Evolutionary conservation across 352 stramenopile genomes (phyloP).

Genomic region (Phytophthora parvispora): DNA sequence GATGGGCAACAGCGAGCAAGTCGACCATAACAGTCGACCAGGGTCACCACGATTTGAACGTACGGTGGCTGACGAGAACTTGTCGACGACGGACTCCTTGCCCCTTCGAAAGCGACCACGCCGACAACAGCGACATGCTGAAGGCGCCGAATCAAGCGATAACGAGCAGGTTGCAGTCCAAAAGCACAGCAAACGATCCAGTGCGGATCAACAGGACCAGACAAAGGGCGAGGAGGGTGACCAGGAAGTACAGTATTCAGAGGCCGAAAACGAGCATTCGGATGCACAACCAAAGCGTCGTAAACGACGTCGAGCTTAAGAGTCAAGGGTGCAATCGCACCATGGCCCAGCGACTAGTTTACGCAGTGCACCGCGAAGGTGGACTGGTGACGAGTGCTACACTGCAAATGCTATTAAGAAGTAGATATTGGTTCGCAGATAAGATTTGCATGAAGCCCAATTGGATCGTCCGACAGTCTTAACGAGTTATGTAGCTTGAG

Average conservation of each 20-base stretch:
- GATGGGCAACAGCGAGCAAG: constrained; percentile 3
- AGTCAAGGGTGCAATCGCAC: neutral
- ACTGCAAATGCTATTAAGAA: constrained; percentile 19
- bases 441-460: constrained; percentile 9
- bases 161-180: neutral
- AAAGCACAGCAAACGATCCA: neutral
- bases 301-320: constrained; percentile 36
- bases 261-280: constrained; percentile 24
- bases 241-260: constrained; percentile 4
- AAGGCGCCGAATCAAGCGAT: constrained; percentile 8
- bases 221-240: constrained; percentile 16
- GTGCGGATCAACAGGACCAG: constrained; percentile 14
- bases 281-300: constrained; percentile 42
- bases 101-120: constrained; percentile 22
- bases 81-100: neutral
- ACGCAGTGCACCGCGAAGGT: neutral
- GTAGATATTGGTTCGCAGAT: constrained; percentile 21
- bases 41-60: constrained; percentile 21
- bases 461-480: neutral
- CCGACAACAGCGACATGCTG: constrained; percentile 4
- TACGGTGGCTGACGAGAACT: constrained; percentile 6
- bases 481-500: constrained; percentile 32
- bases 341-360: neutral
- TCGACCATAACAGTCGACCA: constrained; percentile 28
- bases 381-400: neutral